Base-by-base conservation (phyloP, 148 eudicot genomes). In the Fagopyrum homotropicum region DNA sequence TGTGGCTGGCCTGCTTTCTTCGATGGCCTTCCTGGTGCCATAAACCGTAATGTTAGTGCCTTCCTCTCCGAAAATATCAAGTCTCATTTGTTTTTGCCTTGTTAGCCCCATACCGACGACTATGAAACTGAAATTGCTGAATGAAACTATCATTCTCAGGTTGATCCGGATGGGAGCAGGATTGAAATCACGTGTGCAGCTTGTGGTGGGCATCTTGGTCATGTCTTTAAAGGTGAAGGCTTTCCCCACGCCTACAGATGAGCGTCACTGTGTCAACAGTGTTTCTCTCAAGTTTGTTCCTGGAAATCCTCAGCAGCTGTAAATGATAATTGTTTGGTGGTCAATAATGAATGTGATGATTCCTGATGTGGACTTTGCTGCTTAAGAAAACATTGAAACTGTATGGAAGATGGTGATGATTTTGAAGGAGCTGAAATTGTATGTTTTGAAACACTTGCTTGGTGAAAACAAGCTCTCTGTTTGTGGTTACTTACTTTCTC, bases 1-100 rank as follows among this genome's bases (percentile, higher is more conserved):
- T 95, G 97, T 85, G 97, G 99, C 35, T 92, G 99, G 93, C 94
- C 94, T 1, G 97, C 93, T 76, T 95, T 90, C 85, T 95, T 75
- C 26, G 92, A 92, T 61, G 97, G 96, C 68, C 85, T 92, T 63
- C 97, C 96, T 17, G 91, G 97, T 66, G 92, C 97, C 78, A 90
- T 95, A 29, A 89, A 49, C 52, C 12, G 52, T 49, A 49, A 49
- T 49, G 52, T 49, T 49, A 49, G 52, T 49, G 69, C 77, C 66
- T 57, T 49, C 52, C 52, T 49, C 14, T 49, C 15, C 15, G 7
- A 49, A 49, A 49, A 49, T 49, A 17, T 40, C n/a, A 40, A 35
- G 40, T 2, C 40, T 35, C 40, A 2, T 1, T 35, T 66, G 35
- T 14, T 14, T 66, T 66, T 43, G 8, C 52, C 52, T 49, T 49